Percentiles rank a stretch among this genome's conserved stretches.
These are phyloP conservation scores for Psilocybe subaeruginosa DNA, from an alignment of 768 basidiomycete species.

Conservation along the genomic window DNA sequence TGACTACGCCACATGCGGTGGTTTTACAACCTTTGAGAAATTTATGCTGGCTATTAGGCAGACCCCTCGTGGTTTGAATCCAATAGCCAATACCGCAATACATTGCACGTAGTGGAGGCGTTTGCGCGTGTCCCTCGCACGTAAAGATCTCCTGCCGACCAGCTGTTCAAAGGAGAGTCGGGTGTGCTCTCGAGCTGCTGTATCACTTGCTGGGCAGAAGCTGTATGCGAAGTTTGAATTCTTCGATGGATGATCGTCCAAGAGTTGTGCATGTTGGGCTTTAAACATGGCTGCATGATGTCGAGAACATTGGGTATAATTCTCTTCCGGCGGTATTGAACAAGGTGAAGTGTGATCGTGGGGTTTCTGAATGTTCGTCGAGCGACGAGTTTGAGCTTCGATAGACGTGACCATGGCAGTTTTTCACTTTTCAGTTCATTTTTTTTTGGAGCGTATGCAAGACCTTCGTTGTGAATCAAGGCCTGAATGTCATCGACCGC, in stretches of 20 bases:
- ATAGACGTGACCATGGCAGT: too few relatives aligned
- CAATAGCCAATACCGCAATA: neutral
- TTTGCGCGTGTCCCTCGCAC: conserved; percentile 75
- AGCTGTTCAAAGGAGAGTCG: conserved; percentile 91
- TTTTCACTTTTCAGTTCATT: too few relatives aligned
- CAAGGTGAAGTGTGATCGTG: too few relatives aligned
- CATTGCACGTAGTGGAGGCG: conserved; percentile 87
- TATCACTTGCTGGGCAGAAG: conserved; percentile 62
- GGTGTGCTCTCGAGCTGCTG: conserved; percentile 81
- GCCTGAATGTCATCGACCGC: too few relatives aligned
- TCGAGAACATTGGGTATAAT: too few relatives aligned
- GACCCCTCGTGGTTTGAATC: neutral
- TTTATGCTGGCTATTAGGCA: neutral
- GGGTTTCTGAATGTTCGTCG: too few relatives aligned
- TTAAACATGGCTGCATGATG: too few relatives aligned
- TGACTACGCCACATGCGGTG: neutral
- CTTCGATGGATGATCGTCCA: conserved; percentile 72
- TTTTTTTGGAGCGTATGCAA: too few relatives aligned
- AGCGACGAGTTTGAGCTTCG: too few relatives aligned
- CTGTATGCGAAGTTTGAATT: conserved; percentile 31
- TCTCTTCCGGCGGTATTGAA: too few relatives aligned
- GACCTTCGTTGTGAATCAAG: too few relatives aligned
- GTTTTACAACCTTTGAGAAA: neutral
- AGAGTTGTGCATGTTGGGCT: conserved; percentile 41
- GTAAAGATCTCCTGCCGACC: conserved; percentile 72